phyloP scores from a whole-genome alignment of 495 filamentous ascomycete genomes.

The Amorphotheca resinae region DNA sequence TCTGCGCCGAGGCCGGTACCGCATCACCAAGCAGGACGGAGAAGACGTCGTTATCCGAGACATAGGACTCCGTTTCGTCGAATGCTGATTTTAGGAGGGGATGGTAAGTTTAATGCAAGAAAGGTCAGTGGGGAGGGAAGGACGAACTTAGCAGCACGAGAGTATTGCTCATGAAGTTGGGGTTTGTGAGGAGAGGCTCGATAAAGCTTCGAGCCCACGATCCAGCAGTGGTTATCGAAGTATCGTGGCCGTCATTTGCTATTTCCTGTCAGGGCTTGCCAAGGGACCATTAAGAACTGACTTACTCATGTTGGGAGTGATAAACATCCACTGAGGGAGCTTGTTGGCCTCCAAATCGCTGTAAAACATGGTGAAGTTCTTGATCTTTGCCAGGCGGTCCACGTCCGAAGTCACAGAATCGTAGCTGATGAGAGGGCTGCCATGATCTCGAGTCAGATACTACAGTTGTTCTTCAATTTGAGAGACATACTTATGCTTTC shows the following conservation, averaged over 20 bases:
- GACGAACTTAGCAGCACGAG: constrained; percentile 44
- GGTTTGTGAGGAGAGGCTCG: constrained; percentile 45
- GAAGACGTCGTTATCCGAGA: constrained; percentile 41
- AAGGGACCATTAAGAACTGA: constrained; percentile 27
- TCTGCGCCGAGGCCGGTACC: constrained; percentile 41
- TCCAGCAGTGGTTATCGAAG: constrained; percentile 48
- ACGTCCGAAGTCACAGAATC: constrained; percentile 44
- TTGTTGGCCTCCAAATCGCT: constrained; percentile 40
- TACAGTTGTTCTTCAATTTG: constrained; percentile 43
- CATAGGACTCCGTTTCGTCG: constrained; percentile 49
- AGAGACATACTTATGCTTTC: constrained; percentile 14
- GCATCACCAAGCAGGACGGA: constrained; percentile 53
- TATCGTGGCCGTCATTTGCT: constrained; percentile 51
- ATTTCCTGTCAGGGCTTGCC: not conserved
- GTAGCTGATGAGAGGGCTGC: constrained; percentile 42
- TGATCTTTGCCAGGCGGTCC: constrained; percentile 47
- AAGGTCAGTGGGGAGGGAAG: not conserved
- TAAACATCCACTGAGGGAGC: constrained; percentile 61
- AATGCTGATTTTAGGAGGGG: constrained; percentile 33
- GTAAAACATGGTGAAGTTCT: constrained; percentile 54
- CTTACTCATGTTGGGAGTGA: constrained; percentile 64
- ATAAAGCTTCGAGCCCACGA: constrained; percentile 46
- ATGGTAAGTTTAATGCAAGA: not conserved
- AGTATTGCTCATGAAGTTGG: constrained; percentile 55
- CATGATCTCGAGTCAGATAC: constrained; percentile 45